Base-by-base conservation (phyloP, 2,329 filamentous ascomycete genomes). In the Ophiostoma himal-ulmi region DNA sequence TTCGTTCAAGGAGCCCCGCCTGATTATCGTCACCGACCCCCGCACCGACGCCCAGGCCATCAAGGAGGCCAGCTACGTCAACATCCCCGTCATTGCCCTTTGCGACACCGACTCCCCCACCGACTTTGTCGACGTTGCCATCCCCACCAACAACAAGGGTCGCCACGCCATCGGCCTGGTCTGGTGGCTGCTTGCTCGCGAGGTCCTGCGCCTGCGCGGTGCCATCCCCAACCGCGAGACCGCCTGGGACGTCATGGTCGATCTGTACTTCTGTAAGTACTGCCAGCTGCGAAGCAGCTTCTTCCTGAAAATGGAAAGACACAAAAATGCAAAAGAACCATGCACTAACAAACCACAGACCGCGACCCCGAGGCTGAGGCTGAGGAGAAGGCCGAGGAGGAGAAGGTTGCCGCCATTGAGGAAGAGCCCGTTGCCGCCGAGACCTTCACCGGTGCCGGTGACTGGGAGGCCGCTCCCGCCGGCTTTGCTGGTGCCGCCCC, bases 141-240 rank as follows among this genome's bases (percentile, higher is more conserved):
- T 99, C 85, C 95, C 95, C 80, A 97, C 95, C 87, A 99, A 99
- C 93, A 99, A 99, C 93, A 99, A 99, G 91, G 94, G 94, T 88
- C 94, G 95, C 82, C 94, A 98, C 86, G 90, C 96, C 82, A 99
- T 99, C 79, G 95, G 95, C 87, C 88, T 95, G 79, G 83, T 99
- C 86, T 99, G 95, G 95, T 99, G 95, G 95, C 91, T 99, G 90
- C 89, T 99, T 78, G 94, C 95, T 82, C 95, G 95, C 88, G 95
- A 99, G 89, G 94, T 99, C 82, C 94, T 99, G 83, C 93, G 96
- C 82, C 93, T 99, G 80, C 93, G 95, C 79, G 95, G 96, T 78
- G 98, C 94, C 80, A 93, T 99, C 81, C 91, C 92, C 82, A 93
- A 88, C 88, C 93, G 95, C 82, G 95, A 99, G 85, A 90, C 91